Base-by-base conservation (phyloP, 2,329 filamentous ascomycete species). In the Arthrobotrys megalospora region DNA sequence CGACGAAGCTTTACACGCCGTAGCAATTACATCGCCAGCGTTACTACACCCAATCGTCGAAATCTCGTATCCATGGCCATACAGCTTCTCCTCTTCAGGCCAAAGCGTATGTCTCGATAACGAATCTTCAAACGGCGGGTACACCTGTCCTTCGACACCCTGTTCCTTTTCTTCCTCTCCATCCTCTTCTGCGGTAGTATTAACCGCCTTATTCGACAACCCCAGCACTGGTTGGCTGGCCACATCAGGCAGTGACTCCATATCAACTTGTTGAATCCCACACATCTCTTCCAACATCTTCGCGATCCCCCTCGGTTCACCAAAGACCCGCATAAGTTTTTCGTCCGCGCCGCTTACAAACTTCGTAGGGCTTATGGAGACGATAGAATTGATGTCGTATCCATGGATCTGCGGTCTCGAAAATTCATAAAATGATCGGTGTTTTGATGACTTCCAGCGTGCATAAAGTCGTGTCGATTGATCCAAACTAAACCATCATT, bases 281-380 rank as follows among this genome's bases (percentile, higher is more conserved):
- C 91, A 91, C 1, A 97, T 87, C 7, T 86, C 88, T 73, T 88
- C 85, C 1, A 97, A 88, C 81, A 98, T 88, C 16, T 88, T 87
- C 0, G 94, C 94, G 8, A 97, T 92, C 4, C 92, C 91, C 83
- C 90, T 92, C 5, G 96, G 96, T 85, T 97, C 91, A 82, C 92
- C 91, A 84, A 99, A 99, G 1, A 99, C 95, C 24, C 96, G 91
- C 84, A 99, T 89, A n/a, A 99, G 89, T 85, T 99, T 99, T 86
- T 99, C 96, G 81, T 99, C 96, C 2, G 96, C 96, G 6, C 96
- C 96, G 1, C 94, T 97, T 21, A 98, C 91, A 83, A 99, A 99
- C 81, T 91, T 91, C 6, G 89, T 88, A 6, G 88, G 85, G 6
- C 90, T 90, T 4, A 97, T 87, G 0, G 90, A 89, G 82, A 94